Percentiles rank a stretch among this genome's conserved stretches.
phyloP scores from a whole-genome alignment of 176 grass and related monocot species.

The Cenchrus fungigraminus region DNA sequence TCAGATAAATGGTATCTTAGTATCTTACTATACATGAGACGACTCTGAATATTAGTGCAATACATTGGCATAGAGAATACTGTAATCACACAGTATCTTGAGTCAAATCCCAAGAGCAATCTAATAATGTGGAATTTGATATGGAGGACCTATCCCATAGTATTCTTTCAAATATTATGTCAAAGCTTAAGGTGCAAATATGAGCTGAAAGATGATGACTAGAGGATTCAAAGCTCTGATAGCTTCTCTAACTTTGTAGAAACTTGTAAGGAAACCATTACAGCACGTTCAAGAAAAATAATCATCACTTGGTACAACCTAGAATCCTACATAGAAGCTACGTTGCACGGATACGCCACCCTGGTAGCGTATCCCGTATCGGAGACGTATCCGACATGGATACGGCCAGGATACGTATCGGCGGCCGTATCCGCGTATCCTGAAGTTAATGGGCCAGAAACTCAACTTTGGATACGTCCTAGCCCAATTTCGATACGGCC shows the following conservation, averaged over 20 bases:
- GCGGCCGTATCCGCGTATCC: too few relatives aligned
- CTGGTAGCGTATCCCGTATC: too few relatives aligned
- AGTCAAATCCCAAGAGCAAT: background rate
- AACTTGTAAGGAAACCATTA: too few relatives aligned
- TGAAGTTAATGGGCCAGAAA: too few relatives aligned
- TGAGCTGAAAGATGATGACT: background rate
- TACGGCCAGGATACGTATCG: too few relatives aligned
- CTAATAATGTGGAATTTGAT: too few relatives aligned
- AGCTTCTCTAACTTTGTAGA: too few relatives aligned
- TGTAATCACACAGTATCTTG: background rate
- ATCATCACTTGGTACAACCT: background rate
- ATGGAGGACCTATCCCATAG: too few relatives aligned
- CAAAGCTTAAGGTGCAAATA: background rate
- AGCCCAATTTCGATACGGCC: too few relatives aligned
- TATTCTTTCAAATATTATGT: background rate
- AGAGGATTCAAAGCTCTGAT: background rate
- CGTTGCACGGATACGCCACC: too few relatives aligned
- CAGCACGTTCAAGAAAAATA: background rate
- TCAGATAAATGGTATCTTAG: background rate
- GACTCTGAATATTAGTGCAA: background rate
- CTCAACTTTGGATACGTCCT: too few relatives aligned
- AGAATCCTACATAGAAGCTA: background rate
- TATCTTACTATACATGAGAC: background rate
- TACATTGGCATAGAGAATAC: background rate
- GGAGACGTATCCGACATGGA: too few relatives aligned